A percentile compares a stretch with the other conserved stretches of the same genome.
phyloP scores from a whole-genome alignment of 257 asterid species.

The Nicotiana undulata region DNA sequence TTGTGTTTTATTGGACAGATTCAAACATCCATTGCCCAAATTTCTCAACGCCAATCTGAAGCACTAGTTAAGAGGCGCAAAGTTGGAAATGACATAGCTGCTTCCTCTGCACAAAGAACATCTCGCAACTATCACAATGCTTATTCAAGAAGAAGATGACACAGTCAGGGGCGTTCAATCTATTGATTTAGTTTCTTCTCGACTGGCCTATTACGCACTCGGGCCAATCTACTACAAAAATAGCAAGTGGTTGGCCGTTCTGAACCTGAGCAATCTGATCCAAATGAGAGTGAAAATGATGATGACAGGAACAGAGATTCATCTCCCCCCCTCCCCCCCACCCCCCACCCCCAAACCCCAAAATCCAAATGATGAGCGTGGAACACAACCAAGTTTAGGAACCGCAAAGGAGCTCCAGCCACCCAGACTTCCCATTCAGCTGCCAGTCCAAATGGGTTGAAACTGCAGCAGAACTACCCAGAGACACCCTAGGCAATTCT shows the following conservation, averaged over 20 bases:
- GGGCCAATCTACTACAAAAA: no score
- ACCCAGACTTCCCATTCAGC: conserved; percentile 7
- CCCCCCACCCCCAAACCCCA: no score
- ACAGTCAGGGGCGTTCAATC: not conserved
- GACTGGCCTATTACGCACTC: no score
- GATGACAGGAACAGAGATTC: conserved; percentile 20
- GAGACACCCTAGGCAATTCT: conserved; percentile 13
- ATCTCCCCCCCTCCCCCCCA: not conserved
- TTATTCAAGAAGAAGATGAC: conserved; percentile 26
- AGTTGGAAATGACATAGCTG: conserved; percentile 15
- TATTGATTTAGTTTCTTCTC: no score
- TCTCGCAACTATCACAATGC: conserved; percentile 11
- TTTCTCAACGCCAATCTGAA: conserved; percentile 30
- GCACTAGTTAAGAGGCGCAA: conserved; percentile 28
- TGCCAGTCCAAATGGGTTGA: conserved; percentile 13
- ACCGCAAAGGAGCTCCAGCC: conserved; percentile 5
- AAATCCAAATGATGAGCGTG: conserved; percentile 10
- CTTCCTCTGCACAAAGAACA: conserved; percentile 6
- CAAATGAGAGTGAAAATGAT: conserved; percentile 17
- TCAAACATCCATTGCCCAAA: conserved; percentile 33
- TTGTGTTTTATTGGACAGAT: conserved; percentile 16
- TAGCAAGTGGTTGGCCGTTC: not conserved
- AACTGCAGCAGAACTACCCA: conserved; percentile 5
- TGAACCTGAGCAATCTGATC: conserved; percentile 17
- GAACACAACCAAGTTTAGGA: conserved; percentile 21